A percentile compares a stretch with the other conserved stretches of the same genome.
These are phyloP conservation scores for Torrubiella hemipterigena DNA, from an alignment of 2,329 filamentous ascomycete genomes.

Conservation along the genomic window DNA sequence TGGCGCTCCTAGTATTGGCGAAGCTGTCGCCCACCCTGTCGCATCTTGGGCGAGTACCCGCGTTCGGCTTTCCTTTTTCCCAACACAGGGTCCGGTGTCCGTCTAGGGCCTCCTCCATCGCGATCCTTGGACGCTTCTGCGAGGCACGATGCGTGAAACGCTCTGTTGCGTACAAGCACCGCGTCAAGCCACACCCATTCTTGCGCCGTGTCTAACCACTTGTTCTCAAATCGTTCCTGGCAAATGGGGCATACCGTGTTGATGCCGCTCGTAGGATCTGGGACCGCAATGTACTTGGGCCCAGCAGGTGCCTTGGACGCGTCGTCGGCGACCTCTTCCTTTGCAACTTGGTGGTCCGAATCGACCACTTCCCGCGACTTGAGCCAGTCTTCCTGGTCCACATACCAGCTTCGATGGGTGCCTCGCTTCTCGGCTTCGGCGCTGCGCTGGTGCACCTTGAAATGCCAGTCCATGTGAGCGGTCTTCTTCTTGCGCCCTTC, in stretches of 20 bases:
- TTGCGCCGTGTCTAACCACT: constrained; percentile 84
- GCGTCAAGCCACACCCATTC: constrained; percentile 97
- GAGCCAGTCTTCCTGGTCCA: constrained; percentile 91
- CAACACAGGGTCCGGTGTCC: constrained; percentile 53
- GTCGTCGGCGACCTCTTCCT: constrained; percentile 23
- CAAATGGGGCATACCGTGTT: constrained; percentile 85
- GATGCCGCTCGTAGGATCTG: constrained; percentile 61
- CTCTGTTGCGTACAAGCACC: constrained; percentile 60
- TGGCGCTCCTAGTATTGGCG: too few relatives aligned
- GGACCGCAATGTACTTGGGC: constrained; percentile 69
- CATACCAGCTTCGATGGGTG: constrained; percentile 89
- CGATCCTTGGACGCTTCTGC: constrained; percentile 64
- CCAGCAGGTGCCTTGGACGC: constrained; percentile 35
- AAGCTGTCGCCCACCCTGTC: too few relatives aligned
- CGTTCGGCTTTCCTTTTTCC: constrained; percentile 69
- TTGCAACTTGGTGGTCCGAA: constrained; percentile 31
- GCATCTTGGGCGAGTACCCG: constrained; percentile 24
- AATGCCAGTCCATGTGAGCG: constrained; percentile 96
- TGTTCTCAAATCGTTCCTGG: constrained; percentile 86
- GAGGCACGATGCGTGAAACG: constrained; percentile 86
- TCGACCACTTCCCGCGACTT: constrained; percentile 72
- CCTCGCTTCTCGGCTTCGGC: constrained; percentile 75
- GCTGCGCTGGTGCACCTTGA: constrained; percentile 81
- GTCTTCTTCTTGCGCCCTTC: constrained; percentile 78
- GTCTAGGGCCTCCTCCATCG: constrained; percentile 23